Evolutionary conservation across 176 grass and related monocot genomes (phyloP).

Genomic region (Avena atlantica): DNA sequence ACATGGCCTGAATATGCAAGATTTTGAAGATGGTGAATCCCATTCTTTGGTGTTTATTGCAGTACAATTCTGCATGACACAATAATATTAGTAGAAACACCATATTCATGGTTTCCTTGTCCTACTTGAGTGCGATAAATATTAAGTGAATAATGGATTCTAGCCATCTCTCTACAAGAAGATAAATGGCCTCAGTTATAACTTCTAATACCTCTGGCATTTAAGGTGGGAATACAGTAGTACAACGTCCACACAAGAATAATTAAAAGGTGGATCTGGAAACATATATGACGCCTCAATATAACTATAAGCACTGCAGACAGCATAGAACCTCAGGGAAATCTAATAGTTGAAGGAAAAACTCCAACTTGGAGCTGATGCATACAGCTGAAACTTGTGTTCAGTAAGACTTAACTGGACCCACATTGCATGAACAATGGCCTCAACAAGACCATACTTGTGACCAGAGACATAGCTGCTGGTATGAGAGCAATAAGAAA

Average conservation of each 20-base stretch:
- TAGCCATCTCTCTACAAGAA: too few relatives aligned
- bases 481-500: background rate
- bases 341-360: constrained; percentile 6
- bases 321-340: background rate
- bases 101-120: background rate
- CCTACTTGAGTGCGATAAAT: background rate
- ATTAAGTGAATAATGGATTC: background rate
- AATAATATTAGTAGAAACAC: constrained; percentile 1
- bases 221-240: background rate
- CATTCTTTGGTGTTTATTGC: background rate
- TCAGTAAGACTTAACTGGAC: background rate
- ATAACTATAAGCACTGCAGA: background rate
- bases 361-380: background rate
- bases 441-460: background rate
- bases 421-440: constrained; percentile 7
- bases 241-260: background rate
- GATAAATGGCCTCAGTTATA: background rate
- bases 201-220: background rate
- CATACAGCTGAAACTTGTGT: background rate
- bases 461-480: background rate
- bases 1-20: background rate
- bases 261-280: background rate
- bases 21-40: background rate
- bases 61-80: background rate
- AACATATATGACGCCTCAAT: background rate